Conservation (phyloP, 371 early-diverging fungal species). For the Rozella allomycis region DNA sequence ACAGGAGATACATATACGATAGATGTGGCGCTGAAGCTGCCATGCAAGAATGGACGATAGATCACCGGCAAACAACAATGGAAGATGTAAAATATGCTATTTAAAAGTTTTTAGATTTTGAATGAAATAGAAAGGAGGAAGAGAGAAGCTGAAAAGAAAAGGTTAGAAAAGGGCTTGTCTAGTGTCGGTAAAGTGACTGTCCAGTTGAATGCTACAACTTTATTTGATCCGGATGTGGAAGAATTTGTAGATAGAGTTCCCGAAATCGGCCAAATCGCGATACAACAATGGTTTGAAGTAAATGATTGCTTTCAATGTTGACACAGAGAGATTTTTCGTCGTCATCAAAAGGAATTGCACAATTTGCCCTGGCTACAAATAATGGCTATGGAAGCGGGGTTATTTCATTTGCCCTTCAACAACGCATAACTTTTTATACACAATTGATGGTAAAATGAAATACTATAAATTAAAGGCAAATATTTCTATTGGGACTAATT, state of each 20-base stretch:
- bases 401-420: constrained; percentile 42
- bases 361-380: constrained; percentile 42
- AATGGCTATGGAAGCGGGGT: constrained; percentile 58
- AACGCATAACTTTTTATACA: too few species aligned
- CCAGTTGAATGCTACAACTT: constrained; percentile 61
- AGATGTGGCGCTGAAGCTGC: constrained; percentile 70
- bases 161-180: too few species aligned
- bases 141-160: too few species aligned
- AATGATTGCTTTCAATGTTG: neutral
- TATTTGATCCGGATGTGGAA: constrained; percentile 46
- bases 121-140: too few species aligned
- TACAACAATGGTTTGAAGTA: constrained; percentile 68
- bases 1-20: constrained; percentile 69
- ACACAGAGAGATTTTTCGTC: constrained; percentile 39
- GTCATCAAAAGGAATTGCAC: constrained; percentile 35
- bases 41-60: constrained; percentile 8
- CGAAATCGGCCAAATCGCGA: constrained; percentile 48
- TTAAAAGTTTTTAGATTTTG: too few species aligned
- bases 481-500: too few species aligned
- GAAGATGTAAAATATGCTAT: too few species aligned
- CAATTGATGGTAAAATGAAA: too few species aligned
- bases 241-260: constrained; percentile 49
- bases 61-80: neutral
- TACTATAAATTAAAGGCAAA: too few species aligned
- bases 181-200: too few species aligned